A percentile compares a stretch with the other conserved stretches of the same genome.
phyloP scores from a whole-genome alignment of 345 rosid genomes.

The Citrus trifoliata region DNA sequence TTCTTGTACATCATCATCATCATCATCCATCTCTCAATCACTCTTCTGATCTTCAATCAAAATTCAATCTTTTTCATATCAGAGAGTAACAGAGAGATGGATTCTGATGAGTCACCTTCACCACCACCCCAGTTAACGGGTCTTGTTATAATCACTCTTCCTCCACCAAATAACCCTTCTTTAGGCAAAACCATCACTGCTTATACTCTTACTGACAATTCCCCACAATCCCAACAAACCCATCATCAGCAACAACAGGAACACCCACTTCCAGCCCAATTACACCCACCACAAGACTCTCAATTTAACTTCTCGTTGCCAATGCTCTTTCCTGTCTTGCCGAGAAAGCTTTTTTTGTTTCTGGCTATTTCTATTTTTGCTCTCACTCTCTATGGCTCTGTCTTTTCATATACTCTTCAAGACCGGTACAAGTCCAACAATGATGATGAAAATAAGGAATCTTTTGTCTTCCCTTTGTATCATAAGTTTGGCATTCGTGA shows the following conservation, averaged over 20 bases:
- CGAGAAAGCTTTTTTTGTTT: conserved; percentile 40
- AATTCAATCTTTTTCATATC: no score
- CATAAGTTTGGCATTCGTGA: conserved; percentile 47
- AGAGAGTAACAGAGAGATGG: conserved; percentile 30
- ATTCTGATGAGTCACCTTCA: conserved; percentile 29
- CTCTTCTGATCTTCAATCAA: background rate
- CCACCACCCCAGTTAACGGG: conserved; percentile 26
- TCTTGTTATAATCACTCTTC: conserved; percentile 82
- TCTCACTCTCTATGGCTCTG: conserved; percentile 37
- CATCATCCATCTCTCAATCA: background rate
- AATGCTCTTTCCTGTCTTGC: conserved; percentile 24
- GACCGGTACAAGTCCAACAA: conserved; percentile 42
- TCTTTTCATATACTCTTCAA: conserved; percentile 34
- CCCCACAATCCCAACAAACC: conserved; percentile 22
- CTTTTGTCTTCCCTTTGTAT: conserved; percentile 73
- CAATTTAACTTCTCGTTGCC: conserved; percentile 32
- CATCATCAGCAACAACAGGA: conserved; percentile 5
- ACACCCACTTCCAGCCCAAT: conserved; percentile 18
- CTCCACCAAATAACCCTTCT: conserved; percentile 76
- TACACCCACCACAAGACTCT: conserved; percentile 38
- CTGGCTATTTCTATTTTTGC: conserved; percentile 59
- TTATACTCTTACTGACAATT: conserved; percentile 53
- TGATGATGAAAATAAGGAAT: conserved; percentile 35
- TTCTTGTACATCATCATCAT: background rate
- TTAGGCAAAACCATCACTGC: conserved; percentile 90